Evolutionary conservation across 805 yeast species (phyloP), one percentile per base, ranked within the genome.

Genomic region (Metschnikowia corniflorae): DNA sequence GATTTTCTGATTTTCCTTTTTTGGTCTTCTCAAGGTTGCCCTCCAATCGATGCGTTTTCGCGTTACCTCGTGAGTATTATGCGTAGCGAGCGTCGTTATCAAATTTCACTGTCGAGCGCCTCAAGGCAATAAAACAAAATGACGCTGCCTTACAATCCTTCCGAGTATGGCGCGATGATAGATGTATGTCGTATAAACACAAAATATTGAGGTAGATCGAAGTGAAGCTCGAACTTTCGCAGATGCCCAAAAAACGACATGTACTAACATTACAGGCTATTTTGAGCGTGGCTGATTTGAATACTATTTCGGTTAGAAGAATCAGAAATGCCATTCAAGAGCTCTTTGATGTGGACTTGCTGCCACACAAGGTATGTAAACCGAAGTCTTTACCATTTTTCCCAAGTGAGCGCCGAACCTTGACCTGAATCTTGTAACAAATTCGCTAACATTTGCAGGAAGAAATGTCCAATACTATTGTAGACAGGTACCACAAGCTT

Each of bases 321-420:
- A 76, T 86, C 16, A 65, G 94, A 43, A 70, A 71, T 41, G 91
- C 89, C 0, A 51, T 86, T n/a, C 86, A 80, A 53, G 84, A 76
- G 43, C 63, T 86, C 21, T 83, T 79, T 50, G 75, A 71, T 4
- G 65, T 71, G 1, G 78, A 82, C 45, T 65, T 83, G 28, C 60
- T 50, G 15, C 62, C 65, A 0, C 62, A 72, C 40, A 66, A 72
- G 49, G 71, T 65, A 63, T 42, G 70, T 63, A 7, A 5, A 16
- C n/a, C 9, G 26, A 23, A 6, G 14, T 23, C 29, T 8, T 15
- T 24, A 10, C 5, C 24, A 9, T 23, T 6, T n/a, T n/a, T n/a
- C n/a, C n/a, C n/a, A n/a, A n/a, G n/a, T n/a, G n/a, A n/a, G n/a
- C n/a, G n/a, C 23, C 10, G n/a, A n/a, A n/a, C n/a, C n/a, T n/a